Conservation (phyloP, 2,329 filamentous ascomycete species). For the Aspergillus sclerotialis region DNA sequence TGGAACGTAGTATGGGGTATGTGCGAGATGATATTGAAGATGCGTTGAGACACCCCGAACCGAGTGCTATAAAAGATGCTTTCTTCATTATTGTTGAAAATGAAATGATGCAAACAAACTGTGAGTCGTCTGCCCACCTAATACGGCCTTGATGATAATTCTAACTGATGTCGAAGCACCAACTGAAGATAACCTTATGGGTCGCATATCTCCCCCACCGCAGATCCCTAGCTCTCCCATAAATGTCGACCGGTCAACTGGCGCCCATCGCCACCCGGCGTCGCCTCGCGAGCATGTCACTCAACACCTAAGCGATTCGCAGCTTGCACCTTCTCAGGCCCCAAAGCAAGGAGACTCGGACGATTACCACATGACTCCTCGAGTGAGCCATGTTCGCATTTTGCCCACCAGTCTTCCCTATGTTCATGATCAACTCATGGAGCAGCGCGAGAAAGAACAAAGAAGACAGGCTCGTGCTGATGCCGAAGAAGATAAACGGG, state of each 20-base stretch:
- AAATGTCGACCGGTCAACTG: conserved; percentile 10
- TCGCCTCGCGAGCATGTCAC: conserved; percentile 13
- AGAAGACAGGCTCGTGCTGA: conserved; percentile 21
- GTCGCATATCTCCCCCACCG: conserved; percentile 21
- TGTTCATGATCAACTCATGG: conserved; percentile 87
- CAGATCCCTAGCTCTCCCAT: conserved; percentile 14
- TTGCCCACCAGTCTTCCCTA: conserved; percentile 84
- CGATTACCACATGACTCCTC: conserved; percentile 41
- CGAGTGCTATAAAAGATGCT: conserved; percentile 96
- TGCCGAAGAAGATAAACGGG: conserved; percentile 8
- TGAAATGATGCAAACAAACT: conserved; percentile 90
- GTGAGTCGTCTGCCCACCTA: conserved; percentile 50
- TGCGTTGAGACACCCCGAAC: conserved; percentile 82
- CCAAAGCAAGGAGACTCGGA: conserved; percentile 19
- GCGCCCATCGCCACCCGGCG: conserved; percentile 12
- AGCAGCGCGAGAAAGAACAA: conserved; percentile 40
- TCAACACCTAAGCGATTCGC: conserved; percentile 19
- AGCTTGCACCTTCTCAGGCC: conserved; percentile 17
- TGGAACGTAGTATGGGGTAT: conserved; percentile 97
- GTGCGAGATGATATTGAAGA: conserved; percentile 92
- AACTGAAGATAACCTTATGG: conserved; percentile 28
- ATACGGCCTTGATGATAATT: background rate
- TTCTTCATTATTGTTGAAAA: conserved; percentile 98
- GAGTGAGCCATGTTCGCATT: conserved; percentile 82
- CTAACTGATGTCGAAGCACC: conserved; percentile 21